A percentile compares a stretch with the other conserved stretches of the same genome.
phyloP scores from a whole-genome alignment of 2,329 filamentous ascomycete genomes.

The Dryadomyces quercus-mongolicae region DNA sequence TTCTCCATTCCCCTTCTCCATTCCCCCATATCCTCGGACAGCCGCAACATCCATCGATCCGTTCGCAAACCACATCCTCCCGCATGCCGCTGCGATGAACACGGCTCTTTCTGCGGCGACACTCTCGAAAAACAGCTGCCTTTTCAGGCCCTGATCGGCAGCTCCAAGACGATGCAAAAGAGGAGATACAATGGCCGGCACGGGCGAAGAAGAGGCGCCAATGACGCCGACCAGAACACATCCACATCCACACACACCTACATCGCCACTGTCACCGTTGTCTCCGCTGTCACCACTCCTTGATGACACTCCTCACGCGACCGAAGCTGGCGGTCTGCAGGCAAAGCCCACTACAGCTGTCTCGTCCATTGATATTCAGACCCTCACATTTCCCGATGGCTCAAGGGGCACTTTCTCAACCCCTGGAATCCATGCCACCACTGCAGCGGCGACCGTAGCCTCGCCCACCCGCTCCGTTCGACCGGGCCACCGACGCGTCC shows the following conservation, averaged over 20 bases:
- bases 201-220: background rate
- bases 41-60: no score
- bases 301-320: constrained; percentile 10
- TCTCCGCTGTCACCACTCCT: constrained; percentile 38
- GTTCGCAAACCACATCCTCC: no score
- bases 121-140: no score
- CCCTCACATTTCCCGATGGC: constrained; percentile 59
- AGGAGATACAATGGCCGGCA: background rate
- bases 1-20: no score
- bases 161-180: constrained; percentile 1
- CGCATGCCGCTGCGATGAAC: no score
- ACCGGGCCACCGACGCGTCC: constrained; percentile 1
- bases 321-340: constrained; percentile 26
- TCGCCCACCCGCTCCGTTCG: background rate
- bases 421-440: constrained; percentile 25
- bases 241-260: constrained; percentile 22
- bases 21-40: no score
- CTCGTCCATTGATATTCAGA: constrained; percentile 69
- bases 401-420: constrained; percentile 50
- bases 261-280: constrained; percentile 43
- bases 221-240: constrained; percentile 19
- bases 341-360: constrained; percentile 75
- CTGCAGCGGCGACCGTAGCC: constrained; percentile 15
- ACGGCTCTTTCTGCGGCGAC: no score
- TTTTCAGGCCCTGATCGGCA: background rate